These are phyloP conservation scores for Omphalotus guepiniiformis DNA, from an alignment of 768 basidiomycete genomes.

Conservation along the genomic window DNA sequence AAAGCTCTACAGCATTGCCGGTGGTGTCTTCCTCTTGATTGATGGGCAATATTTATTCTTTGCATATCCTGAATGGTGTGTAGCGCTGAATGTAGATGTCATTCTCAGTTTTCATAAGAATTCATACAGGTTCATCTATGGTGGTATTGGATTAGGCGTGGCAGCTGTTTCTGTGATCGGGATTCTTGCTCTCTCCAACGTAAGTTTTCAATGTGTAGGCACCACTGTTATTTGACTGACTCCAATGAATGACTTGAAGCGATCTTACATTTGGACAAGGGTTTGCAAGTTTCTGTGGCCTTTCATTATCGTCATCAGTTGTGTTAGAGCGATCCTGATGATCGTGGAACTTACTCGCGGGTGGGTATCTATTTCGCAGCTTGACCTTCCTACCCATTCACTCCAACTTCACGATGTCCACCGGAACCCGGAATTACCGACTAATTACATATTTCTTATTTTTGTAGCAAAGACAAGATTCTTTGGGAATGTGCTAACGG, in stretches of 20 bases:
- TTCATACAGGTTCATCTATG: conserved; percentile 57
- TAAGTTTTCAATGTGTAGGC: conserved; percentile 28
- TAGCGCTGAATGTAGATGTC: conserved; percentile 25
- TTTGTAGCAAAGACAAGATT: conserved; percentile 58
- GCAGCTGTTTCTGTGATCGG: conserved; percentile 47
- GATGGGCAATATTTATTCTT: conserved; percentile 65
- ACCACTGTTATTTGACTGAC: background rate
- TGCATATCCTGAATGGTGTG: conserved; percentile 59
- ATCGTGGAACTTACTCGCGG: conserved; percentile 68
- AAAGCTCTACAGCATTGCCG: conserved; percentile 63
- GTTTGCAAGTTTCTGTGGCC: conserved; percentile 68
- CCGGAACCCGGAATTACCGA: background rate
- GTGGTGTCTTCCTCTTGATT: conserved; percentile 58
- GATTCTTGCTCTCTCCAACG: conserved; percentile 60
- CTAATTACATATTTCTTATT: background rate
- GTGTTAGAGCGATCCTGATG: conserved; percentile 65
- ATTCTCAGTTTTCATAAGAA: conserved; percentile 3
- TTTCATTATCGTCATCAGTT: conserved; percentile 60
- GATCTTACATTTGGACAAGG: conserved; percentile 66
- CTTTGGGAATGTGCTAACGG: conserved; percentile 72
- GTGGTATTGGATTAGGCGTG: conserved; percentile 57
- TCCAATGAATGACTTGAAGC: conserved; percentile 33
- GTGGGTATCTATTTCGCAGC: conserved; percentile 36
- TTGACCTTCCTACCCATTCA: conserved; percentile 15
- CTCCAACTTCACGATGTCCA: background rate